Base-by-base conservation (phyloP, 129 eudicot genomes). In the Apium graveolens region DNA sequence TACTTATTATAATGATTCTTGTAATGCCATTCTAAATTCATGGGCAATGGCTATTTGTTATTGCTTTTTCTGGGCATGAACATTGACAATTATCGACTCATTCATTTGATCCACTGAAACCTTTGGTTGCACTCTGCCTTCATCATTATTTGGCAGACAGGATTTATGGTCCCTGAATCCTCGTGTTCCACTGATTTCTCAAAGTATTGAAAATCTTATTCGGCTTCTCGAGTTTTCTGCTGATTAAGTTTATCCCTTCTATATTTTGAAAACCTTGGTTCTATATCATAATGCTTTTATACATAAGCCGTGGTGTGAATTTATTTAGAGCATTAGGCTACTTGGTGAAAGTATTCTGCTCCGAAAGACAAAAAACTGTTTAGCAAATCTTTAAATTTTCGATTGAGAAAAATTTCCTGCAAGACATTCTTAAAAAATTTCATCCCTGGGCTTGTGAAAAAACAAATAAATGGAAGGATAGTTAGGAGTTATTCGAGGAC, bases 111-210 rank as follows among this genome's bases (percentile, higher is more conserved):
- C 31, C 55, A n/a, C 32, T 39, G 77, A 5, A 45, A n/a, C 60
- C 57, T 45, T 45, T 74, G 32, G 57, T 74, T 74, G 60, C 77
- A 74, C 77, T 44, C 77, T 43, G 77, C 77, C 37, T 27, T 45
- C 41, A 6, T 24, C 53, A 44, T 42, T 44, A 74, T 41, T 41
- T 44, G 77, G 60, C 53, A 42, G 77, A 45, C 57, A 74, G 41
- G 26, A 74, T 73, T 17, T 43, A 11, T 2, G 44, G 55, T 48
- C 66, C 46, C 14, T 43, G 46, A 43, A 43, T 43, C 46, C 32
- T 31, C 32, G 66, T 57, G 29, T 57, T 21, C 60, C 18, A 55
- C 57, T 49, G 37, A 43, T 43, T 74, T 24, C 11, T 11, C 24
- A 0, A 0, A 26, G 29, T 10, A 0, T 20, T 42, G 16, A 18